A percentile compares a stretch with the other conserved stretches of the same genome.
phyloP scores from a whole-genome alignment of 2,329 filamentous ascomycete species.

The Neoarthrinium moseri region DNA sequence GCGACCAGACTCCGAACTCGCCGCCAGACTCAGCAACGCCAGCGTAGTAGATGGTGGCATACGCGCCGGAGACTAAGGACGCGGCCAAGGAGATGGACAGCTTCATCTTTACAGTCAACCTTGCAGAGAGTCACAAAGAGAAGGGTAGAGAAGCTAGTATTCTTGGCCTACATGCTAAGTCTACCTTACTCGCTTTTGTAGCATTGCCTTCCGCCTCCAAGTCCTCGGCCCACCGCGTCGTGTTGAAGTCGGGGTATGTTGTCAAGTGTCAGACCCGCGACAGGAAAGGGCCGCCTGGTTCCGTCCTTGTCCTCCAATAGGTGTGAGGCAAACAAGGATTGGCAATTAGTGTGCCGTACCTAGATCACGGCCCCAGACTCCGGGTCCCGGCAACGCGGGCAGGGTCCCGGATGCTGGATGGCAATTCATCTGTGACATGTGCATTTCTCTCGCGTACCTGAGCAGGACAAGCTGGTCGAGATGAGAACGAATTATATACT shows the following conservation, averaged over 20 bases:
- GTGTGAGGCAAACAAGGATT: neutral
- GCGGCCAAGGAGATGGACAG: slow-evolving; percentile 10
- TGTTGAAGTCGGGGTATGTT: neutral
- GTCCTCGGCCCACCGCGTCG: neutral
- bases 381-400: slow-evolving; percentile 2
- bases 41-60: slow-evolving; percentile 45
- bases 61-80: slow-evolving; percentile 20
- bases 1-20: slow-evolving; percentile 44
- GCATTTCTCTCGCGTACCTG: neutral
- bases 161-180: no score
- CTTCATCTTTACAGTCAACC: slow-evolving; percentile 20
- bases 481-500: neutral
- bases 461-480: neutral
- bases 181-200: no score
- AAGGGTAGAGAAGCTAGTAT: no score
- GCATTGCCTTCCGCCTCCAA: no score
- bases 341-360: neutral
- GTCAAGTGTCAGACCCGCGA: neutral
- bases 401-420: neutral
- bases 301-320: neutral
- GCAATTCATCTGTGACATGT: neutral
- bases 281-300: neutral
- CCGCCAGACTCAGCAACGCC: slow-evolving; percentile 46
- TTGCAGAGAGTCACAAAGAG: neutral
- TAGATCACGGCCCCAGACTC: neutral